Base-by-base conservation (phyloP, 192 early-diverging fungal species). In the Entomortierella beljakovae region DNA sequence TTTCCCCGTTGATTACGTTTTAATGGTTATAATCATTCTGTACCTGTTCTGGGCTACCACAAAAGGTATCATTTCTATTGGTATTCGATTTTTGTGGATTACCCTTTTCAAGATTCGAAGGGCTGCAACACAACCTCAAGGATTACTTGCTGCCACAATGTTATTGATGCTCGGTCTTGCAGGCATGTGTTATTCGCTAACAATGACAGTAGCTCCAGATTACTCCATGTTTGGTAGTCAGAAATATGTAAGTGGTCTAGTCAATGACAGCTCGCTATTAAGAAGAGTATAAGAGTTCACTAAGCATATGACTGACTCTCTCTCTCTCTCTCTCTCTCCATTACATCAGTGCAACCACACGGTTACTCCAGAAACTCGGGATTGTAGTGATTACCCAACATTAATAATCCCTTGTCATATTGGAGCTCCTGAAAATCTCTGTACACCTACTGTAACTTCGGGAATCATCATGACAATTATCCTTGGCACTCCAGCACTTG, bases 151-250 rank as follows among this genome's bases (percentile, higher is more conserved):
- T 15, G 80, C 80, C 11, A 75, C 84, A 35, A 77, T 83, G 51
- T 34, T 89, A 9, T 56, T 87, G 42, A 86, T 83, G 60, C 63
- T 90, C n/a, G 82, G 82, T 53, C 60, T 89, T 25, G 69, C 86
- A 16, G 89, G 85, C 9, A 69, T 90, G 20, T 82, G 84, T 42
- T 89, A 85, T 48, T 82, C 84, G 10, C 43, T 90, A 60, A 86
- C 85, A 35, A 87, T 84, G 50, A 74, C 83, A 2, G 84, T 90
- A 28, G 85, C 84, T n/a, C 89, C 89, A 18, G 82, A 82, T 8
- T 90, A 90, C 67, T 65, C 88, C 31, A 85, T 86, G 70, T 90
- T 87, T 82, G 89, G 89, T 28, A 86, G 84, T 37, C 89, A 90
- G 59, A 69, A 81, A 56, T 90, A 86, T 53, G 87, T 88, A 76